Conservation (phyloP, 345 rosid species). For the Ricinus communis region DNA sequence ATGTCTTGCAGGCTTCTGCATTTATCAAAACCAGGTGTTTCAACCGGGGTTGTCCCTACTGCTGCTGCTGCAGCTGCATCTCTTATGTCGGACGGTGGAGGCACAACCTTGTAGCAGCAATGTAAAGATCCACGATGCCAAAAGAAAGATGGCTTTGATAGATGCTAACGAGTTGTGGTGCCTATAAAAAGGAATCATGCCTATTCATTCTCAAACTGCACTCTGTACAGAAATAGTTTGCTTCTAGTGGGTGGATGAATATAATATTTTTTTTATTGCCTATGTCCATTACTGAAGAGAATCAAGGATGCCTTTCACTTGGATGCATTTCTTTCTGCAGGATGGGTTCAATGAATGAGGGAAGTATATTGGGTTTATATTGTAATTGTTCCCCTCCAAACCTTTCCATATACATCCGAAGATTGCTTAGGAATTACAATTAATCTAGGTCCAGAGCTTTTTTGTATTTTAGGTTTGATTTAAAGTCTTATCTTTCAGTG, state of each 20-base stretch:
- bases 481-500: not conserved
- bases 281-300: not conserved
- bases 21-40: conserved; percentile 81
- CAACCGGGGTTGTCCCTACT: conserved; percentile 88
- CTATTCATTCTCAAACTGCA: not conserved
- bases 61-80: conserved; percentile 97
- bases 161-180: not conserved
- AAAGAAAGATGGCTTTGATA: not conserved
- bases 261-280: too few relatives aligned
- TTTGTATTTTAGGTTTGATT: not conserved
- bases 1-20: conserved; percentile 69
- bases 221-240: not conserved
- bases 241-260: not conserved
- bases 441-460: not conserved
- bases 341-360: not conserved
- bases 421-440: not conserved
- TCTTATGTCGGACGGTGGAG: conserved; percentile 97
- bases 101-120: conserved; percentile 39
- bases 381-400: too few relatives aligned
- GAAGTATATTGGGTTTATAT: too few relatives aligned
- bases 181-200: too few relatives aligned
- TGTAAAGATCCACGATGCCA: not conserved
- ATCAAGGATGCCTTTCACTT: not conserved
- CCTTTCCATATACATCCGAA: too few relatives aligned
- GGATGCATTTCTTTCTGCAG: not conserved